Base-by-base conservation (phyloP, 805 yeast genomes). In the Lipomyces yamadae region DNA sequence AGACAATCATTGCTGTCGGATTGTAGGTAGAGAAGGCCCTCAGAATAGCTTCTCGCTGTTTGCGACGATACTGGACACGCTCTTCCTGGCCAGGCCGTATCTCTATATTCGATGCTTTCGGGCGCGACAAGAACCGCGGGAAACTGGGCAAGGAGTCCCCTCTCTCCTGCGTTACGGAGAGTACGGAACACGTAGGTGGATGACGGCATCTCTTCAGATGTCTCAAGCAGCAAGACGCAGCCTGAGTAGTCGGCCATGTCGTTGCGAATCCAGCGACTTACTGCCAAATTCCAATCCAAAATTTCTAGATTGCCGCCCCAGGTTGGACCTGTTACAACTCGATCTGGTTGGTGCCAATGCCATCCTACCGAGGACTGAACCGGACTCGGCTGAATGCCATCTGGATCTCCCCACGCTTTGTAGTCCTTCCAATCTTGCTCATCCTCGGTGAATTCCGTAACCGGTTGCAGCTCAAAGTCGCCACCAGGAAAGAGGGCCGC, bases 391-490 rank as follows among this genome's bases (percentile, higher is more conserved):
- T 3, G 24, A 15, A 18, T n/a, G 30, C 33, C 33, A 18, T 52
- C 24, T 24, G 55, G 34, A 52, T 52, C 34, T 24, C 33, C 24
- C 29, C n/a, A 52, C 10, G 33, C 33, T 5, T 30, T 33, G 24
- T 24, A 24, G 24, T 52, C 55, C 24, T 18, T 52, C 55, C 55
- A 52, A 6, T 29, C 18, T n/a, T 11, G 55, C 18, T 52, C 55
- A 52, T 52, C 55, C 33, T 52, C 55, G 55, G 13, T 24, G 18
- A 52, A 52, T 34, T 15, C 34, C 13, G 4, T 30, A 42, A 30
- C 63, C 48, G 35, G 63, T n/a, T 35, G 39, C 58, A 48, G 55
- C 33, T 34, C 57, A 45, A 35, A 53, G 45, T 30, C 52, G 53
- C 58, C 39, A 45, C 42, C 55, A 30, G 10, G 11, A 42, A 50